Evolutionary conservation across 352 stramenopile genomes (phyloP).

Genomic region (Phytopythium chamaehyphon): DNA sequence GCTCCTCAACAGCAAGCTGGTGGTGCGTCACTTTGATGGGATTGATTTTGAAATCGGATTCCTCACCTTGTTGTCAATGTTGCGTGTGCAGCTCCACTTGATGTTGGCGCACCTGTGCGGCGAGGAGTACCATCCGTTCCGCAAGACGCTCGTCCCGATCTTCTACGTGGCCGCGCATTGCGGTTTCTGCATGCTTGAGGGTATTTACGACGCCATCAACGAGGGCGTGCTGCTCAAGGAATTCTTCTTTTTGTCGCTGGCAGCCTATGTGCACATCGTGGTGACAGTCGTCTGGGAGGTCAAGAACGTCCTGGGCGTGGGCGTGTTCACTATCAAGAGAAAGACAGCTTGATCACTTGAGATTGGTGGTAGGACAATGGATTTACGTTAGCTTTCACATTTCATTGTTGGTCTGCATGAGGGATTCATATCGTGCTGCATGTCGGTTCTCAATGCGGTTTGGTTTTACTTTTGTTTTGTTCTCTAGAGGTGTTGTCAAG

Average conservation of each 20-base stretch:
- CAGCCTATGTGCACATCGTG: slow-evolving; percentile 83
- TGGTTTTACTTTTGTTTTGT: background rate
- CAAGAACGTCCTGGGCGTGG: slow-evolving; percentile 77
- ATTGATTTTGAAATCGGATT: too few species aligned
- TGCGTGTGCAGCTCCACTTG: slow-evolving; percentile 73
- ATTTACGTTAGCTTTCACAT: background rate
- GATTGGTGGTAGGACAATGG: background rate
- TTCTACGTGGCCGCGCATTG: slow-evolving; percentile 86
- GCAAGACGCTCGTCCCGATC: slow-evolving; percentile 87
- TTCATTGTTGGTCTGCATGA: background rate
- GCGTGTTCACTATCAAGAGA: slow-evolving; percentile 72
- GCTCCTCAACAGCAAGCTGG: slow-evolving; percentile 85
- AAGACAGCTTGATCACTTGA: slow-evolving; percentile 18
- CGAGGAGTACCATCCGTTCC: slow-evolving; percentile 87
- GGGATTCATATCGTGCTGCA: background rate
- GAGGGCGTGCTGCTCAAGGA: slow-evolving; percentile 80
- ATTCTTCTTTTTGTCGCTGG: slow-evolving; percentile 87
- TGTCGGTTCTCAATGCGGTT: background rate
- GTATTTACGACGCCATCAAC: slow-evolving; percentile 80
- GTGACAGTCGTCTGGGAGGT: slow-evolving; percentile 86
- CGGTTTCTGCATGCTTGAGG: slow-evolving; percentile 78
- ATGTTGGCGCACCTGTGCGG: slow-evolving; percentile 85
- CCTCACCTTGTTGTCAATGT: too few species aligned
- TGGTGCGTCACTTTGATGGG: slow-evolving; percentile 42
- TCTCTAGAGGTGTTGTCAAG: background rate